Base-by-base conservation (phyloP, 352 stramenopile species). In the Globisporangium radiosum region DNA sequence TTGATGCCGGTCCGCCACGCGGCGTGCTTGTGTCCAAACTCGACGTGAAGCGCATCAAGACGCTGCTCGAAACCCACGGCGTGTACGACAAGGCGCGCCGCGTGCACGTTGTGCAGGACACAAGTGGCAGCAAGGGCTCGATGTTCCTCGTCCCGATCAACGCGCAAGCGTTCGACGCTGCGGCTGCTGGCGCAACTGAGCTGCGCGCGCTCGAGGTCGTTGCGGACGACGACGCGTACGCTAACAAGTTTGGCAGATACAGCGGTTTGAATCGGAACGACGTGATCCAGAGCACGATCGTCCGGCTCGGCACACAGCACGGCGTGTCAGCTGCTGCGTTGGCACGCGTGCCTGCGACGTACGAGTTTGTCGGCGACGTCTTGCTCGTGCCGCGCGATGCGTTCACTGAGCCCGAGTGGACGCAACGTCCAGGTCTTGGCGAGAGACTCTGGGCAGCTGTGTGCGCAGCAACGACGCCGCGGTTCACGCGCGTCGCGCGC, bases 81-180 rank as follows among this genome's bases (percentile, higher is more conserved):
- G 70, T 90, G 8, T 95, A 95, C 55, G 85, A 95, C 78, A 93
- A 92, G 61, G 68, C 76, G 2, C 83, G 85, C 7, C 83, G 85
- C 17, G 75, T 95, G 10, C 79, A 88, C 54, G 63, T 79, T 8
- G 61, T 75, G 4, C 60, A 71, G 5, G 47, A 48, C 9, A 54
- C 65, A n/a, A 62, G 13, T 5, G 63, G 0, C 38, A 48, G 72
- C 37, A 63, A 54, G 15, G 56, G 44, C 19, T 53, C 55, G 4
- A 69, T 59, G 39, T 94, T 92, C 54, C 47, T 91, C 25, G 62
- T 95, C 39, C 85, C 85, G 15, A 76, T 92, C 17, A 74, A 14
- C 7, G 7, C 68, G 7, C 38, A 65, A 13, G 56, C 43, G 0
- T 78, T 94, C 65, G 58, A 61, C 39, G 54, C 65, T 13, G 62